Base-by-base conservation (phyloP, 176 grass and related monocot species). In the Chrysopogon serrulatus region DNA sequence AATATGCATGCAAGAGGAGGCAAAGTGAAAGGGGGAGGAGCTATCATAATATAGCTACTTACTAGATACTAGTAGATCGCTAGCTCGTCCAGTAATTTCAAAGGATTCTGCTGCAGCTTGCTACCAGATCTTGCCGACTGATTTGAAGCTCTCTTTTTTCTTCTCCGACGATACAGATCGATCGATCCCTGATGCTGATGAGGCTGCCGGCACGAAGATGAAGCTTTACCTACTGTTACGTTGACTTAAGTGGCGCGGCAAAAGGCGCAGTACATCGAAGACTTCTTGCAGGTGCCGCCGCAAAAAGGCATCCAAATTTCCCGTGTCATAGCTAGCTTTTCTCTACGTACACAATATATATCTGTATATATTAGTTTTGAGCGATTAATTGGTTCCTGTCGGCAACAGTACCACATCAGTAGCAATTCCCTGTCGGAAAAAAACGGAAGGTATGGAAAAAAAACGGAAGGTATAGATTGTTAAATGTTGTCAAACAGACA, bases 211-310 rank as follows among this genome's bases (percentile, higher is more conserved):
- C 70, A 72, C 4, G 73, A 85, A 6, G 62, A 47, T 68, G 83
- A 85, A 85, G 36, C 63, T 31, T 77, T 73, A 85, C 83, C 83
- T 68, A 85, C 73, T 77, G 47, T 77, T 68, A 69, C 27, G 63
- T 85, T 85, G 83, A 85, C 83, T 68, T 35, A 16, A 14, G 60
- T 77, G 64, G 30, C 78, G 42, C 18, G 31, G 18, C 34, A 68
- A 51, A 68, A 24, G 45, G 1, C 12, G 32, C 14, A 3, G 78
- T 17, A 69, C 31, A 24, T 2, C 14, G n/a, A n/a, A 28, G 15
- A 34, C 31, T n/a, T 43, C n/a, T 3, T 12, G 44, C 45, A 19
- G 27, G 17, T 31, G 44, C 32, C 28, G 10, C 15, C 16, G 26
- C 13, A 45, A 30, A 45, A 68, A 45, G 8, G 69, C 43, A 43